Base-by-base conservation (phyloP, 768 basidiomycete genomes). In the Flagelloscypha sp. region DNA sequence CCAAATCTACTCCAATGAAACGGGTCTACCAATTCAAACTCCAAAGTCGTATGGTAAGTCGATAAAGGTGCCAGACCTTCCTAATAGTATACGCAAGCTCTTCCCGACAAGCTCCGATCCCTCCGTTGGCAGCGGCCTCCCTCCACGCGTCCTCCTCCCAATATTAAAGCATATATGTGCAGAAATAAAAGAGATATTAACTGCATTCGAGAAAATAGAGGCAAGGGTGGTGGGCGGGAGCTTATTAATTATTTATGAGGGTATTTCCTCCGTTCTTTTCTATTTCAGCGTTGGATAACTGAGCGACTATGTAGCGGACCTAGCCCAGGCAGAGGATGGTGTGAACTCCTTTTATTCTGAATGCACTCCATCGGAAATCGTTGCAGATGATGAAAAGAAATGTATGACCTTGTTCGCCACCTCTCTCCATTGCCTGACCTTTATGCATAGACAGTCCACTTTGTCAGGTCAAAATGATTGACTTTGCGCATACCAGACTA, bases 401-500 rank as follows among this genome's bases (percentile, higher is more conserved):
- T n/a, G n/a, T n/a, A n/a, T n/a, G n/a, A n/a, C n/a, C n/a, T n/a
- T n/a, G n/a, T n/a, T n/a, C n/a, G n/a, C n/a, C n/a, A n/a, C n/a
- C n/a, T n/a, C n/a, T n/a, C n/a, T n/a, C n/a, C n/a, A n/a, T n/a
- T n/a, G n/a, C n/a, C n/a, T 1, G 58, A 57, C 18, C 39, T 58
- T 13, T 53, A n/a, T n/a, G n/a, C n/a, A n/a, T n/a, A n/a, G n/a
- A 53, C 37, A 13, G 52, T 25, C 55, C 55, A 24, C 57, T 58
- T 37, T 68, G 65, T 30, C 58, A 58, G 13, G 46, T 82, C 31
- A 67, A 69, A 41, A 50, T 81, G 45, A 83, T 84, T 38, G 81
- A 84, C 56, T 84, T 84, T 44, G 81, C 79, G 4, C 82, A 84
- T 48, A 69, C 80, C 4, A 54, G 66, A 17, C 33, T 72, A 11